A percentile compares a stretch with the other conserved stretches of the same genome.
These are phyloP conservation scores for Aspergillus brunneoviolaceus DNA, from an alignment of 2,329 filamentous ascomycete genomes.

Conservation along the genomic window DNA sequence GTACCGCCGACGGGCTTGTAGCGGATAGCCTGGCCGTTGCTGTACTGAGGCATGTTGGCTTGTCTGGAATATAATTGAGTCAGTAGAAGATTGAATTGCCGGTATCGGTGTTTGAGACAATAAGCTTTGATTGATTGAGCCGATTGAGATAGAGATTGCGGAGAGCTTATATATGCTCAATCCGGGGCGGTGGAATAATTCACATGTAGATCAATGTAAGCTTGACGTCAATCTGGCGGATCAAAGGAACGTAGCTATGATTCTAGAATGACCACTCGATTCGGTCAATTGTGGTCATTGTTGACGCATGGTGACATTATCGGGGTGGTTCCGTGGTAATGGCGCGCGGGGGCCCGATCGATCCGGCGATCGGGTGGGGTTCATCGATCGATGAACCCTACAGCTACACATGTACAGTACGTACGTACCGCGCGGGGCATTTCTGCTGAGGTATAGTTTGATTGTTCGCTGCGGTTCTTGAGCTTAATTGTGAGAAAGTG, in stretches of 20 bases:
- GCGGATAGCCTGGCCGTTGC: constrained; percentile 27
- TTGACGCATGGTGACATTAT: not conserved
- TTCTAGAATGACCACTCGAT: not conserved
- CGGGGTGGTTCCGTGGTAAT: not conserved
- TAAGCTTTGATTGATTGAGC: too few relatives aligned
- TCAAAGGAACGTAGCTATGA: not conserved
- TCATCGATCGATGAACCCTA: too few relatives aligned
- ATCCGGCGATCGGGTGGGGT: too few relatives aligned
- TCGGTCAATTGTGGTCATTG: not conserved
- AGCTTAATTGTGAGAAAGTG: too few relatives aligned
- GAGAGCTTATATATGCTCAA: not conserved
- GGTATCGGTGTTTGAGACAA: too few relatives aligned
- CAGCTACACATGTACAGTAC: too few relatives aligned
- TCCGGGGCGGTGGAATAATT: not conserved
- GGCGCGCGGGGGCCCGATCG: not conserved
- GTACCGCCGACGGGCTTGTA: constrained; percentile 41
- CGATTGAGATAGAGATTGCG: fast-evolving
- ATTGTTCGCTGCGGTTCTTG: too few relatives aligned
- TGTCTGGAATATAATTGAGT: not conserved
- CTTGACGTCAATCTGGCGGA: not conserved
- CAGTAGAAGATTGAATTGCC: not conserved
- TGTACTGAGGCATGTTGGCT: constrained; percentile 11
- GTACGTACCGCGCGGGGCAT: too few relatives aligned
- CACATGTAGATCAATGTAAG: not conserved
- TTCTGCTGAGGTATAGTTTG: too few relatives aligned